Evolutionary conservation across 371 early-diverging fungal species (phyloP).

Genomic region (Mucor ambiguus): DNA sequence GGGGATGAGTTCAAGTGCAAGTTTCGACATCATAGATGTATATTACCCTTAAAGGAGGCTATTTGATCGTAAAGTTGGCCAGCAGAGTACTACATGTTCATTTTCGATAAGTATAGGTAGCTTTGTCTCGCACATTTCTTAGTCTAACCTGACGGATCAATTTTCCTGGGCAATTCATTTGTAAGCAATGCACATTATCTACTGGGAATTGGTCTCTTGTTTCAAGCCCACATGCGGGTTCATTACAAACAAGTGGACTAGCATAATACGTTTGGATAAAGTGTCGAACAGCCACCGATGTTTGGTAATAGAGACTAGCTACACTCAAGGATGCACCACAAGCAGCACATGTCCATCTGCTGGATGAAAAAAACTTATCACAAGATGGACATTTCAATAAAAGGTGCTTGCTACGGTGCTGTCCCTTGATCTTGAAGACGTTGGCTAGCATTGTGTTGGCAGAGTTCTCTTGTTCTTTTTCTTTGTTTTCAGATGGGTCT

Average conservation of each 20-base stretch:
- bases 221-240: not conserved
- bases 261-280: not conserved
- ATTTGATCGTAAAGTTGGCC: not conserved
- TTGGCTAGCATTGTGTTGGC: not conserved
- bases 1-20: too few species aligned
- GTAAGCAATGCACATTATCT: not conserved
- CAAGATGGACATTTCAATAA: not conserved
- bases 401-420: not conserved
- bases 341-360: not conserved
- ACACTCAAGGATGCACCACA: not conserved
- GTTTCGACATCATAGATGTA: too few species aligned
- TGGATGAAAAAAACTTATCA: not conserved
- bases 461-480: not conserved
- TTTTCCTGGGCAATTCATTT: not conserved
- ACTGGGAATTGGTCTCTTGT: not conserved
- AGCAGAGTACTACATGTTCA: not conserved
- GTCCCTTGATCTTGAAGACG: not conserved
- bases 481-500: not conserved
- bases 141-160: not conserved
- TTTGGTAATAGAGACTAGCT: not conserved
- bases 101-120: too few species aligned
- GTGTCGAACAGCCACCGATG: not conserved
- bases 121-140: not conserved
- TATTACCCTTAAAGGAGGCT: not conserved
- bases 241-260: not conserved